These are phyloP conservation scores for Microcera coccophila DNA, from an alignment of 2,329 filamentous ascomycete genomes.

Conservation along the genomic window DNA sequence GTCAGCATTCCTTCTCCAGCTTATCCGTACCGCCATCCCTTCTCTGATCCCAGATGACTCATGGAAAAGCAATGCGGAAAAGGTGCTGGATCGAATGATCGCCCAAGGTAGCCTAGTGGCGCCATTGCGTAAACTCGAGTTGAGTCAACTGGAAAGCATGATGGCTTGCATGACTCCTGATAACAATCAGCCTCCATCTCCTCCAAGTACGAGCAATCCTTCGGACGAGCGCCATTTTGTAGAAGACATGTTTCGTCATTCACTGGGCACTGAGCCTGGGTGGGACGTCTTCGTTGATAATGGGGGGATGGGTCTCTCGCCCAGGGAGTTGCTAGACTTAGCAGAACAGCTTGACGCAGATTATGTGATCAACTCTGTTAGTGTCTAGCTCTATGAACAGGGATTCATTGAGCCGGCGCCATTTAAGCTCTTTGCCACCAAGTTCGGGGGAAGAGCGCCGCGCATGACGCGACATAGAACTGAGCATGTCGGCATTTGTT, in stretches of 20 bases:
- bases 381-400: no score
- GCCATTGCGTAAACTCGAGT: slow-evolving; percentile 34
- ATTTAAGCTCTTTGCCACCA: no score
- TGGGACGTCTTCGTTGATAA: slow-evolving; percentile 33
- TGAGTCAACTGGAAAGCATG: slow-evolving; percentile 36
- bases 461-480: no score
- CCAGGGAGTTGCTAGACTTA: slow-evolving; percentile 29
- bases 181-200: slow-evolving; percentile 13
- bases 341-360: slow-evolving; percentile 30
- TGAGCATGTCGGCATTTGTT: no score
- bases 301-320: slow-evolving; percentile 30
- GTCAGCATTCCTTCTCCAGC: slow-evolving; percentile 37
- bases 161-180: slow-evolving; percentile 31
- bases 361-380: neutral
- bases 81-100: slow-evolving; percentile 37
- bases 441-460: no score
- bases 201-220: neutral
- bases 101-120: slow-evolving; percentile 36
- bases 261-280: slow-evolving; percentile 16
- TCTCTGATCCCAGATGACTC: slow-evolving; percentile 31
- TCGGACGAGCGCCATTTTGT: neutral
- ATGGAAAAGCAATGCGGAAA: slow-evolving; percentile 35
- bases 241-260: neutral
- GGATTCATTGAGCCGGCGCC: no score
- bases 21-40: slow-evolving; percentile 33